phyloP scores from a whole-genome alignment of 495 filamentous ascomycete species.

The Tuber calosporum region DNA sequence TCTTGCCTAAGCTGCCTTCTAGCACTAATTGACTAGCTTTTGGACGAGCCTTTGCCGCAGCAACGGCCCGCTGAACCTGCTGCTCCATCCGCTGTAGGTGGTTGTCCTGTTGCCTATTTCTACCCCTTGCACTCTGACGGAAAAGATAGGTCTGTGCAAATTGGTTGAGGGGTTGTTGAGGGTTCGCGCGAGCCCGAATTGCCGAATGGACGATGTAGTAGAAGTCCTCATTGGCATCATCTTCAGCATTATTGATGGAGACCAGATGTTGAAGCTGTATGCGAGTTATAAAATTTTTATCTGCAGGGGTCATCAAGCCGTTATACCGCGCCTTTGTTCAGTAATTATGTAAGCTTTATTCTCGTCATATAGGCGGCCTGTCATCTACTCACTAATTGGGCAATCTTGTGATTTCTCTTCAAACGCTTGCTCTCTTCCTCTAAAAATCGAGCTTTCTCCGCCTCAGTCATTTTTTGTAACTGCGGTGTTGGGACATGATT shows the following conservation, averaged over 20 bases:
- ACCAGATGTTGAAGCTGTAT: conserved; percentile 97
- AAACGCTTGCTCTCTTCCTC: conserved; percentile 89
- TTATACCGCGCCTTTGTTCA: conserved; percentile 66
- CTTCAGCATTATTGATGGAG: conserved; percentile 40
- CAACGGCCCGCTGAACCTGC: conserved; percentile 92
- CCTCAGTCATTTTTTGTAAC: conserved; percentile 38
- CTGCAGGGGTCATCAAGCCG: conserved; percentile 95
- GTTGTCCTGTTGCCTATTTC: conserved; percentile 59
- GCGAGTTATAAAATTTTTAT: conserved; percentile 98
- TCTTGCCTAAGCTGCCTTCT: conserved; percentile 96
- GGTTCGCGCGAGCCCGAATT: conserved; percentile 81
- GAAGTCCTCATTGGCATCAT: conserved; percentile 87
- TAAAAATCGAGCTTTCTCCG: conserved; percentile 64
- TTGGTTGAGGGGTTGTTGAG: conserved; percentile 82
- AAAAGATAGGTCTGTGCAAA: conserved; percentile 98
- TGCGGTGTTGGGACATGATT: conserved; percentile 93
- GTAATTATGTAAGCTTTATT: conserved; percentile 9
- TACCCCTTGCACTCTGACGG: conserved; percentile 63
- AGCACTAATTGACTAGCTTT: conserved; percentile 98
- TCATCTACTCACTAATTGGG: conserved; percentile 51
- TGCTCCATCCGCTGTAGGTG: conserved; percentile 99
- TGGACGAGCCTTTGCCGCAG: conserved; percentile 90
- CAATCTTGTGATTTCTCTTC: conserved; percentile 98
- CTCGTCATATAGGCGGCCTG: not conserved
- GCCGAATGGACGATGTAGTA: conserved; percentile 97